phyloP scores from a whole-genome alignment of 2,329 filamentous ascomycete species.

The Penicillium psychrosexuale region DNA sequence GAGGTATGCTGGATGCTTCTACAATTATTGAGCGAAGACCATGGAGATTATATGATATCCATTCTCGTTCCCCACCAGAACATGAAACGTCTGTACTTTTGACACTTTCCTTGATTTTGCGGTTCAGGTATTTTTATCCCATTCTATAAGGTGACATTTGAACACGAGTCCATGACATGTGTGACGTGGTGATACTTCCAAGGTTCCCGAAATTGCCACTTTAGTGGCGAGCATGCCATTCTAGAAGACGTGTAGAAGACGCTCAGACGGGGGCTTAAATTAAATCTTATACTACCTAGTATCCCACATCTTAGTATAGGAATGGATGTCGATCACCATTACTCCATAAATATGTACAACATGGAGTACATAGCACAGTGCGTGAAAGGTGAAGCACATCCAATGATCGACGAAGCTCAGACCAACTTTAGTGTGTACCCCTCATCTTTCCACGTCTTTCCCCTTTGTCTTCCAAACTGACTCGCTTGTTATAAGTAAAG shows the following conservation, averaged over 20 bases:
- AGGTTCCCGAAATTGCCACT: constrained; percentile 1
- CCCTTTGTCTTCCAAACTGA: background rate
- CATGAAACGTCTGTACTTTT: background rate
- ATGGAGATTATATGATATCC: background rate
- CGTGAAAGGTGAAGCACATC: background rate
- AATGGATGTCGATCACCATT: constrained; percentile 1
- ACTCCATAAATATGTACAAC: background rate
- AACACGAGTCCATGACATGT: constrained; percentile 9
- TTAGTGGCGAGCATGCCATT: constrained; percentile 18
- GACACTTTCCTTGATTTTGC: background rate
- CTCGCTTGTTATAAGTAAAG: background rate
- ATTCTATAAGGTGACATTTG: background rate
- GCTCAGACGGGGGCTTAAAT: background rate
- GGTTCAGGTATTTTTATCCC: background rate
- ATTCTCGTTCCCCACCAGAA: background rate
- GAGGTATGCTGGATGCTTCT: no score
- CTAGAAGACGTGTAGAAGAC: constrained; percentile 38
- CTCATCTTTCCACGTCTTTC: background rate
- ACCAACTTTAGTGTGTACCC: constrained; percentile 7
- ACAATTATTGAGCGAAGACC: no score
- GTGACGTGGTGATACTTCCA: background rate
- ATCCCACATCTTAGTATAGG: background rate
- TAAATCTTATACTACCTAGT: background rate
- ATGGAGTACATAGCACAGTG: background rate
- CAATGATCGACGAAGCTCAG: constrained; percentile 7